phyloP scores from a whole-genome alignment of 805 yeast genomes.

The Kluyveromyces dobzhanskii region DNA sequence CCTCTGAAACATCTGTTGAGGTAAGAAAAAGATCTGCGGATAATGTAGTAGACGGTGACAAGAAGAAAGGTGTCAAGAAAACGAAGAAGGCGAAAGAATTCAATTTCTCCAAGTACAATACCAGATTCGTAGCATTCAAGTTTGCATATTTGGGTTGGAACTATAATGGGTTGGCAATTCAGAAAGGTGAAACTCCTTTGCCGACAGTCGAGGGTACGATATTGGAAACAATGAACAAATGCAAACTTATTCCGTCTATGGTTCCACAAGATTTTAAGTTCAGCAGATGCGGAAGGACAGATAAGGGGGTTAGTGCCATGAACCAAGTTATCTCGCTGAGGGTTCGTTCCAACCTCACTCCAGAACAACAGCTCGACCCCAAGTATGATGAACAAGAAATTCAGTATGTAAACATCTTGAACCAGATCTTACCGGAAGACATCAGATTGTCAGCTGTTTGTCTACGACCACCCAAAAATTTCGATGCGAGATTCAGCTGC shows the following conservation, averaged over 20 bases:
- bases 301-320: constrained; percentile 95
- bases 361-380: constrained; percentile 53
- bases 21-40: constrained; percentile 8
- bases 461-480: constrained; percentile 69
- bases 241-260: constrained; percentile 53
- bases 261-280: constrained; percentile 60
- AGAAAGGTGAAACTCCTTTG: constrained; percentile 62
- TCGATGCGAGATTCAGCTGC: constrained; percentile 93
- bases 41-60: background rate
- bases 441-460: constrained; percentile 77
- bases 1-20: background rate
- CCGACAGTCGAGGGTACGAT: constrained; percentile 83
- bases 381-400: constrained; percentile 58
- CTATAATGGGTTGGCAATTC: constrained; percentile 84
- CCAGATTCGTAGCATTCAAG: constrained; percentile 66
- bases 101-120: constrained; percentile 55
- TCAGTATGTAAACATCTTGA: constrained; percentile 67
- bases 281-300: constrained; percentile 92
- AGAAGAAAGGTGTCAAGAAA: constrained; percentile 9
- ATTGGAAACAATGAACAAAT: constrained; percentile 58
- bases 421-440: constrained; percentile 71
- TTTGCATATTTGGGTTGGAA: constrained; percentile 94
- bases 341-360: constrained; percentile 59
- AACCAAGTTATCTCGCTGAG: constrained; percentile 81
- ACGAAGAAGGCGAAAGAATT: constrained; percentile 37